Evolutionary conservation across 2,329 filamentous ascomycete species (phyloP).

Genomic region (Aspergillus sp.): DNA sequence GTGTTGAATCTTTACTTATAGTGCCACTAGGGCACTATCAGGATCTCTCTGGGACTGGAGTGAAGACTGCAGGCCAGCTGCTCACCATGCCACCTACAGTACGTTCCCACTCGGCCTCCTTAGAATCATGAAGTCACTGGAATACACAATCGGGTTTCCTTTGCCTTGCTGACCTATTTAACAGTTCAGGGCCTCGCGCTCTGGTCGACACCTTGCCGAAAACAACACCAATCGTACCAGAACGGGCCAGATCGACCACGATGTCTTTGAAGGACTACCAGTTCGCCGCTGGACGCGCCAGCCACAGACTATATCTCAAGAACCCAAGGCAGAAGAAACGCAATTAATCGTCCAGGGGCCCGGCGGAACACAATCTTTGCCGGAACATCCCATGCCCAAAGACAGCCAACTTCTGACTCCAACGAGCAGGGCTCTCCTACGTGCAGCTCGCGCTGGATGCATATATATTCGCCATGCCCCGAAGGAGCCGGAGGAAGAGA

Average conservation of each 20-base stretch:
- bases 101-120: slow-evolving; percentile 11
- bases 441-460: slow-evolving; percentile 71
- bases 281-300: slow-evolving; percentile 86
- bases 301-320: slow-evolving; percentile 63
- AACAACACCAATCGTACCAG: slow-evolving; percentile 32
- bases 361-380: slow-evolving; percentile 39
- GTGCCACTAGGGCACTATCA: no score
- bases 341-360: slow-evolving; percentile 23
- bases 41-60: not conserved
- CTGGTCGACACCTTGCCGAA: slow-evolving; percentile 53
- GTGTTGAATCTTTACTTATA: no score
- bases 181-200: slow-evolving; percentile 54
- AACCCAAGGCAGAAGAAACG: slow-evolving; percentile 57
- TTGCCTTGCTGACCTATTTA: no score
- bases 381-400: slow-evolving; percentile 82
- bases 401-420: slow-evolving; percentile 73
- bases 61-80: slow-evolving; percentile 5
- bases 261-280: slow-evolving; percentile 70
- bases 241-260: slow-evolving; percentile 55
- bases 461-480: slow-evolving; percentile 67
- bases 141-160: no score
- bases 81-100: slow-evolving; percentile 31
- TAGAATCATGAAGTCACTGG: no score
- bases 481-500: slow-evolving; percentile 30
- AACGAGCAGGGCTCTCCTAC: slow-evolving; percentile 76